Conservation (phyloP, 2,329 filamentous ascomycete species). For the Colletotrichum sublineola region DNA sequence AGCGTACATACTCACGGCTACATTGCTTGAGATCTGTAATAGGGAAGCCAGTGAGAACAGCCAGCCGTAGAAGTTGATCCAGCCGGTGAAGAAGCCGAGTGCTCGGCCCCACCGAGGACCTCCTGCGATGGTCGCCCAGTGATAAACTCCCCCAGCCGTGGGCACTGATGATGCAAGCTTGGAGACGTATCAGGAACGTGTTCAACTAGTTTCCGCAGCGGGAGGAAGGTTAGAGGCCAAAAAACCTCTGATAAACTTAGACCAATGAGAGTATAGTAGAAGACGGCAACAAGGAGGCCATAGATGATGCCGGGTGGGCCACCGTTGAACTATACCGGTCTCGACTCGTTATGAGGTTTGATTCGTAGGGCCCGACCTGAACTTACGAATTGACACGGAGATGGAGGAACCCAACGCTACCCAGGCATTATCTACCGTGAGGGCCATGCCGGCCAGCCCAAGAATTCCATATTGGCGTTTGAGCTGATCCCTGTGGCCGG, state of each 20-base stretch:
- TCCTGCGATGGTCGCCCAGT: slow-evolving; percentile 71
- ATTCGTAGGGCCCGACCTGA: not conserved
- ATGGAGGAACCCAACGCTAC: slow-evolving; percentile 73
- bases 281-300: slow-evolving; percentile 57
- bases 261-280: slow-evolving; percentile 60
- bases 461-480: slow-evolving; percentile 73
- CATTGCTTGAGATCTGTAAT: slow-evolving; percentile 69
- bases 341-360: slow-evolving; percentile 12
- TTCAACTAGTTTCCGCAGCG: not conserved
- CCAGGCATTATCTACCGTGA: slow-evolving; percentile 76
- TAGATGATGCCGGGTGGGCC: slow-evolving; percentile 59
- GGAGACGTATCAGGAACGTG: slow-evolving; percentile 41
- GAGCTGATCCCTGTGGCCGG: slow-evolving; percentile 74
- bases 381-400: slow-evolving; percentile 63
- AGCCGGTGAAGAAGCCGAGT: slow-evolving; percentile 61
- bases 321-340: slow-evolving; percentile 54
- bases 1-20: slow-evolving; percentile 72
- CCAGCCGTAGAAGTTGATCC: slow-evolving; percentile 71
- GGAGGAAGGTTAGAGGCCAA: not conserved
- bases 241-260: slow-evolving; percentile 57
- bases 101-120: slow-evolving; percentile 67
- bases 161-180: slow-evolving; percentile 72
- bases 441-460: slow-evolving; percentile 69
- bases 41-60: slow-evolving; percentile 73
- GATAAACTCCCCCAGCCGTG: slow-evolving; percentile 71